Evolutionary conservation across 2,329 filamentous ascomycete species (phyloP), one percentile per base, ranked within the genome.

Genomic region (Didymella pinodella): DNA sequence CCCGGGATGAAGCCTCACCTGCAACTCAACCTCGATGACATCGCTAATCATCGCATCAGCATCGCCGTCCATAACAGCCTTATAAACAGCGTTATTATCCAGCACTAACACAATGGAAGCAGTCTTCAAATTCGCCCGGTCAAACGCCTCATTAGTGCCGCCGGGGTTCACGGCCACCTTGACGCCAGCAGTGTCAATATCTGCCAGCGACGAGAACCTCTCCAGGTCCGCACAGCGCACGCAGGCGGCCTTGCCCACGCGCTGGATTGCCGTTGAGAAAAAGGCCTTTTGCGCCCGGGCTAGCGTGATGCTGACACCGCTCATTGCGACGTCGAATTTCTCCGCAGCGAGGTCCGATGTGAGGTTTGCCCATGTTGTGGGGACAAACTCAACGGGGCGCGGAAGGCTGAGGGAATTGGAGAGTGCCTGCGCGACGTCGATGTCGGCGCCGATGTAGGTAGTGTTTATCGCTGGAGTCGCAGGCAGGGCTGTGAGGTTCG

Each of bases 1-100:
- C 6, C 26, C 56, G 7, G 56, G 56, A 18, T 64, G 62, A 50
- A 64, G 11, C 25, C 56, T 31, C 16, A 60, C 54, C 51, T 64
- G 62, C 36, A 64, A 43, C n/a, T 62, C 59, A 0, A 62, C 62
- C 38, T 64, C 62, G 12, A 64, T 48, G 7, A 62, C 34, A 48
- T 64, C 62, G 20, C 49, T 64, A 20, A 64, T 62, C 62, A 62
- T 64, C 2, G 45, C 56, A 51, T 64, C 59, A 14, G 59, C 62
- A 8, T 55, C 48, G 2, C 56, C 62, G 8, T 62, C 56, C 36
- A 64, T 64, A 7, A 64, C 62, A 22, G 59, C 56, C 40, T 57
- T 47, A 22, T 48, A 64, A 0, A 64, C 62, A 3, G 62, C 62
- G 10, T 64, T 64, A 1, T 64, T 64, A 25, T 64, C 62, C 16